These are phyloP conservation scores for Onygenales sp. DNA, from an alignment of 2,329 filamentous ascomycete genomes.

Conservation along the genomic window DNA sequence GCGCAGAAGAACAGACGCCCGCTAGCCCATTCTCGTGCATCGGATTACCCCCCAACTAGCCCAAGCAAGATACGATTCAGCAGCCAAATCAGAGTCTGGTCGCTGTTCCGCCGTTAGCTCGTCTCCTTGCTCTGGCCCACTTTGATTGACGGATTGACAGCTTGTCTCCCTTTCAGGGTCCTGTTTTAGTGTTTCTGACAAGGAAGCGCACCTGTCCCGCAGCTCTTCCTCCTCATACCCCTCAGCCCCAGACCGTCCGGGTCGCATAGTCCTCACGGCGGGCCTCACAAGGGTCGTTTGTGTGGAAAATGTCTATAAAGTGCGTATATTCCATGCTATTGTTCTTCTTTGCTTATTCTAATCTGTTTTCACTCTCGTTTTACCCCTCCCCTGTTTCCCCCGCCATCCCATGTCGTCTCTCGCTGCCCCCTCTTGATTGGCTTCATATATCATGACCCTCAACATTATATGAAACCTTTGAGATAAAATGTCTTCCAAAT, in stretches of 20 bases:
- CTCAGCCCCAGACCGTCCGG: background rate
- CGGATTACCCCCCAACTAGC: background rate
- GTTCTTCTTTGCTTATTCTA: background rate
- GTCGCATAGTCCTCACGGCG: background rate
- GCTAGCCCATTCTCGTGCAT: background rate
- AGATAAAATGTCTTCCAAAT: conserved; percentile 3
- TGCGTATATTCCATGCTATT: conserved; percentile 18
- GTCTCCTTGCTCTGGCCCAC: background rate
- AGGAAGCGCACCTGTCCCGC: background rate
- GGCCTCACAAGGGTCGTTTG: conserved; percentile 1
- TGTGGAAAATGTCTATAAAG: conserved; percentile 32
- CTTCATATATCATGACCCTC: background rate
- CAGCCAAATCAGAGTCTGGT: background rate
- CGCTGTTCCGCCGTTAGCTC: background rate
- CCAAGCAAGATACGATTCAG: background rate
- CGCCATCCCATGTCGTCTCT: background rate
- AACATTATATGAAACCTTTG: background rate
- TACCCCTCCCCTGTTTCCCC: background rate
- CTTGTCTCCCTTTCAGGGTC: background rate
- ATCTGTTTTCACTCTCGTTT: background rate
- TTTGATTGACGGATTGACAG: background rate
- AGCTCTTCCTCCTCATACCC: background rate
- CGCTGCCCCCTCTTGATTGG: background rate
- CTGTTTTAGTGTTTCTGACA: background rate
- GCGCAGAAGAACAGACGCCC: background rate